Evolutionary conservation across 345 rosid species (phyloP).

Genomic region (Barbarea vulgaris): DNA sequence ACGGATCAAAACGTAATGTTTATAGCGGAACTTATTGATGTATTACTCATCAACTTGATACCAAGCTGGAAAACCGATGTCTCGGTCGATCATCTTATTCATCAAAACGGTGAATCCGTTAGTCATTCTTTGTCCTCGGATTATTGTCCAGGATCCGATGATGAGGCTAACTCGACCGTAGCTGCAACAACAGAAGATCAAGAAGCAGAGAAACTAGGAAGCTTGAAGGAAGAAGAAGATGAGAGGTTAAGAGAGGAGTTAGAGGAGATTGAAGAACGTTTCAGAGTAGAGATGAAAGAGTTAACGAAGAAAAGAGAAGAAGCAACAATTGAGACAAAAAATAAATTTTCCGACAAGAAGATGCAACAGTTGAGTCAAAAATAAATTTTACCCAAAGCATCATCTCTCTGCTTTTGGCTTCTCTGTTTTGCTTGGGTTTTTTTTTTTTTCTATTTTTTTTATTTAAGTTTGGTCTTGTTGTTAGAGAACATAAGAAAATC

Average conservation of each 20-base stretch:
- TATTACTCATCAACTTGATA: slow-evolving; percentile 55
- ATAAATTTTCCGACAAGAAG: slow-evolving; percentile 16
- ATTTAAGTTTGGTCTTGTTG: not conserved
- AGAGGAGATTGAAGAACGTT: slow-evolving; percentile 56
- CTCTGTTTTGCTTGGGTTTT: not conserved
- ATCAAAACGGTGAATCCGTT: slow-evolving; percentile 23
- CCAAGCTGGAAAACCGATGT: slow-evolving; percentile 54
- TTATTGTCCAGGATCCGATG: not conserved
- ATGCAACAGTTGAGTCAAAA: not conserved
- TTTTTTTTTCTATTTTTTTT: not conserved
- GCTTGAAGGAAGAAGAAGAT: slow-evolving; percentile 20
- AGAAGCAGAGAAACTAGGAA: slow-evolving; percentile 37
- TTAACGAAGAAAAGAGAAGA: slow-evolving; percentile 59
- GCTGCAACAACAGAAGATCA: slow-evolving; percentile 30
- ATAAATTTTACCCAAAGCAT: not conserved
- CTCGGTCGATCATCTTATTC: slow-evolving; percentile 42
- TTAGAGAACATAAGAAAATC: not conserved
- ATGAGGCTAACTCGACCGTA: not conserved
- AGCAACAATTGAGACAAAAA: slow-evolving; percentile 54
- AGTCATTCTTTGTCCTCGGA: slow-evolving; percentile 24
- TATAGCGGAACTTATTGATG: slow-evolving; percentile 76
- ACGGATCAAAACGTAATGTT: slow-evolving; percentile 59
- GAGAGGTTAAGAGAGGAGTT: slow-evolving; percentile 53
- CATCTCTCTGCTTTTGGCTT: not conserved
- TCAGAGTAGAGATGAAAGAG: slow-evolving; percentile 54